phyloP scores from a whole-genome alignment of 257 asterid genomes.

The Solanum etuberosum region DNA sequence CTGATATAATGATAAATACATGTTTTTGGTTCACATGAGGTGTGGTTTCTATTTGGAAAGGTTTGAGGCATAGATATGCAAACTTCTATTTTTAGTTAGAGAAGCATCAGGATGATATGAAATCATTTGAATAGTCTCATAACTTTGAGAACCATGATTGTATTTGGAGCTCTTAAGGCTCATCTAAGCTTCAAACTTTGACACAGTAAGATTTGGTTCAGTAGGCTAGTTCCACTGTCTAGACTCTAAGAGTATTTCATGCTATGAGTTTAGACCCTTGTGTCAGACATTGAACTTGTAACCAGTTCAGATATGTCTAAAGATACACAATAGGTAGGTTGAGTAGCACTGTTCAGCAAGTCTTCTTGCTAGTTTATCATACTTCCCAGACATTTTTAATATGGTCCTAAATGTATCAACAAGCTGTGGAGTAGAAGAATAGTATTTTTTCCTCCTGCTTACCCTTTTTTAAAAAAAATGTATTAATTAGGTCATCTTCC shows the following conservation, averaged over 20 bases:
- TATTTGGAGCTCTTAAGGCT: not conserved
- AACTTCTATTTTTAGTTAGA: not conserved
- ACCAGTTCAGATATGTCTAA: not conserved
- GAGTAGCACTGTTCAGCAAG: not conserved
- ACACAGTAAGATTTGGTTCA: not conserved
- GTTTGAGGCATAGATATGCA: not conserved
- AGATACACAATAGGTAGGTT: not conserved
- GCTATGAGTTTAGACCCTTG: not conserved
- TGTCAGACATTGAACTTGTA: not conserved
- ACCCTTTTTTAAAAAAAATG: accelerated
- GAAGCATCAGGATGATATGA: not conserved
- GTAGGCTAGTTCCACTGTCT: not conserved
- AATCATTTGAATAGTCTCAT: not conserved
- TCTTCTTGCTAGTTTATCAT: not conserved
- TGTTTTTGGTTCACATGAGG: not conserved
- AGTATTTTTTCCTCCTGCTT: not conserved
- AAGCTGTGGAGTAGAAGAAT: not conserved
- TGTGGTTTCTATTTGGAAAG: not conserved
- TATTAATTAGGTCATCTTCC: not conserved
- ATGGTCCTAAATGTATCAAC: not conserved
- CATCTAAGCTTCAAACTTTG: not conserved
- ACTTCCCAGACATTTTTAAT: not conserved
- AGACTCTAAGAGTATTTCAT: not conserved
- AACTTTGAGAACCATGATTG: not conserved
- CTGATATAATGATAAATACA: not conserved